Evolutionary conservation across 805 yeast species (phyloP).

Genomic region (Candida peoriensis): DNA sequence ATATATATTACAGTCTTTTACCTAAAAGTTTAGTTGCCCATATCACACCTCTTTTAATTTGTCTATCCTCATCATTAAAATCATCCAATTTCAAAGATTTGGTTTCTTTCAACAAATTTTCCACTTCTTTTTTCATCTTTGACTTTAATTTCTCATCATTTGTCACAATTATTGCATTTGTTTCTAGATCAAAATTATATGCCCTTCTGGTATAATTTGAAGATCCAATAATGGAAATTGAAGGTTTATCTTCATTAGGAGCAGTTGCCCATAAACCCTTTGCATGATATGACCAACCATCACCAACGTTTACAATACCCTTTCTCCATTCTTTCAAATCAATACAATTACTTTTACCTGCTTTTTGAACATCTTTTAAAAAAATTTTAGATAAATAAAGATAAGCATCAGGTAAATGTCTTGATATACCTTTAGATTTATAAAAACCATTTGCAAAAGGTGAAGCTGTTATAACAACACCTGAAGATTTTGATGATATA

Average conservation of each 20-base stretch:
- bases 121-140: slow-evolving; percentile 58
- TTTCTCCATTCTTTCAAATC: slow-evolving; percentile 77
- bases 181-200: slow-evolving; percentile 80
- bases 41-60: slow-evolving; percentile 57
- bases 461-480: slow-evolving; percentile 82
- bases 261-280: slow-evolving; percentile 85
- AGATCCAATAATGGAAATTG: slow-evolving; percentile 81
- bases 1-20: slow-evolving; percentile 40
- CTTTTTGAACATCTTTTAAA: slow-evolving; percentile 41
- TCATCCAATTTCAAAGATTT: slow-evolving; percentile 50
- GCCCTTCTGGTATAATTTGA: slow-evolving; percentile 92
- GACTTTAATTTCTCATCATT: slow-evolving; percentile 53
- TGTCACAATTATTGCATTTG: slow-evolving; percentile 78
- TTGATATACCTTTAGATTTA: slow-evolving; percentile 75
- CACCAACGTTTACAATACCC: slow-evolving; percentile 74
- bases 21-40: slow-evolving; percentile 62
- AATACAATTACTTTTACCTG: slow-evolving; percentile 41
- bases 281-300: slow-evolving; percentile 98
- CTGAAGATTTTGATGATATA: slow-evolving; percentile 51
- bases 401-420: slow-evolving; percentile 83
- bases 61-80: slow-evolving; percentile 57
- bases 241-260: slow-evolving; percentile 55
- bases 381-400: slow-evolving; percentile 69
- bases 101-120: slow-evolving; percentile 51
- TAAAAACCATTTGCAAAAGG: slow-evolving; percentile 94